Percentiles rank a stretch among this genome's conserved stretches.
Evolutionary conservation across 768 basidiomycete genomes (phyloP).

Genomic region (Mycena galopus): DNA sequence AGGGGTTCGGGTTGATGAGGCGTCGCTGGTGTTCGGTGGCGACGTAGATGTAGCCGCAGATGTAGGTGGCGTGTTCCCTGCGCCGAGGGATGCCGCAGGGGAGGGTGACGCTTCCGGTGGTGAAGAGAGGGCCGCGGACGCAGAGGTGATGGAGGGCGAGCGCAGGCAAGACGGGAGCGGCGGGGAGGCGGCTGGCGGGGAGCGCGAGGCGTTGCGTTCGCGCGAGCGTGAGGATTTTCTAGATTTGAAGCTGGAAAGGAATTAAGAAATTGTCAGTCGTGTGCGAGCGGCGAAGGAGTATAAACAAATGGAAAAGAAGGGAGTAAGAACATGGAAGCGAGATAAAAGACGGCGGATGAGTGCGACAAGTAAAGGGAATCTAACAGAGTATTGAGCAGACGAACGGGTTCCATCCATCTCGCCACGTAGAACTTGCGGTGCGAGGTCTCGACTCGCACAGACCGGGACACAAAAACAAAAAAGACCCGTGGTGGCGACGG

Average conservation of each 20-base stretch:
- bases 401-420: too few species aligned
- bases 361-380: too few species aligned
- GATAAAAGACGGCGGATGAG: not conserved
- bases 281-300: too few species aligned
- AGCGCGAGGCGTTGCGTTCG: slow-evolving; percentile 32
- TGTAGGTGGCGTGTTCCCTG: not conserved
- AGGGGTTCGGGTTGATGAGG: not conserved
- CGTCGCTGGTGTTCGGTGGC: not conserved
- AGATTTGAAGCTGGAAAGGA: slow-evolving; percentile 28
- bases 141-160: slow-evolving; percentile 42
- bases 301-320: too few species aligned
- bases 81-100: not conserved
- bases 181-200: slow-evolving; percentile 17
- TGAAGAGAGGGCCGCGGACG: not conserved
- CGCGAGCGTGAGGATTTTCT: slow-evolving; percentile 26
- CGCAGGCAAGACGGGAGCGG: slow-evolving; percentile 36
- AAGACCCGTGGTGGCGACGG: too few species aligned
- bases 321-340: too few species aligned
- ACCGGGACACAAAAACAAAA: too few species aligned
- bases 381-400: too few species aligned
- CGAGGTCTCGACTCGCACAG: too few species aligned
- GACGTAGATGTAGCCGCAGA: not conserved
- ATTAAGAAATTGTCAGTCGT: not conserved
- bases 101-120: not conserved
- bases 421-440: too few species aligned